Base-by-base conservation (phyloP, 2,329 filamentous ascomycete species). In the Aspergillus jensenii region DNA sequence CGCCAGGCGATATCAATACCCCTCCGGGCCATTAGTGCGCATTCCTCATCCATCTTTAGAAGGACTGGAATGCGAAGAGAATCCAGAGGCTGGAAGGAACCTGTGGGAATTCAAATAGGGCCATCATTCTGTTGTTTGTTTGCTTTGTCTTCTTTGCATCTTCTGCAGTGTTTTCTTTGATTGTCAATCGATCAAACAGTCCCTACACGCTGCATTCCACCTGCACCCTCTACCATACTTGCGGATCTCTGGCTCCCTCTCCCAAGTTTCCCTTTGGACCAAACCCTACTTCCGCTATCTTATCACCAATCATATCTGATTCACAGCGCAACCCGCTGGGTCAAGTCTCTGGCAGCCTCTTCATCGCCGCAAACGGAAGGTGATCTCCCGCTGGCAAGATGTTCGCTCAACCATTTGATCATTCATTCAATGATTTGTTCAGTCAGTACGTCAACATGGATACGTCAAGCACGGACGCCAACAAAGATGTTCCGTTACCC, bases 371-470 rank as follows among this genome's bases (percentile, higher is more conserved):
- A 71, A 74, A 74, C 79, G 63, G 72, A 74, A 69, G 76, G 81
- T 75, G 84, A 82, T 80, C 59, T 77, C 59, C 72, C 75, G 19
- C 51, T 33, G 45, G 19, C 67, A 79, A 81, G 56, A 81, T 81
- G 76, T 78, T 82, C 64, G 74, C 74, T 59, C 74, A 77, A 63
- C 67, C 68, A 55, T 75, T 74, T 51, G 75, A 80, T 60, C 84
- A 86, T 69, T 78, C 84, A 59, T 81, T 81, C 73, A 82, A 83
- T 73, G 82, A 83, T 71, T 78, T 87, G 72, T 87, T 88, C 77
- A 83, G 86, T 67, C 81, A 86, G 70, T 87, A 84, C 69, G 79
- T 87, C 71, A 81, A 85, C 64, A 80, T 82, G 72, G 84, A 85
- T 59, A 76, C 81, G 56, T 78, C 81, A 64, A 78, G 78, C 55